Evolutionary conservation across 768 basidiomycete genomes (phyloP), one percentile per base, ranked within the genome.

Genomic region (Panellus pusillus): DNA sequence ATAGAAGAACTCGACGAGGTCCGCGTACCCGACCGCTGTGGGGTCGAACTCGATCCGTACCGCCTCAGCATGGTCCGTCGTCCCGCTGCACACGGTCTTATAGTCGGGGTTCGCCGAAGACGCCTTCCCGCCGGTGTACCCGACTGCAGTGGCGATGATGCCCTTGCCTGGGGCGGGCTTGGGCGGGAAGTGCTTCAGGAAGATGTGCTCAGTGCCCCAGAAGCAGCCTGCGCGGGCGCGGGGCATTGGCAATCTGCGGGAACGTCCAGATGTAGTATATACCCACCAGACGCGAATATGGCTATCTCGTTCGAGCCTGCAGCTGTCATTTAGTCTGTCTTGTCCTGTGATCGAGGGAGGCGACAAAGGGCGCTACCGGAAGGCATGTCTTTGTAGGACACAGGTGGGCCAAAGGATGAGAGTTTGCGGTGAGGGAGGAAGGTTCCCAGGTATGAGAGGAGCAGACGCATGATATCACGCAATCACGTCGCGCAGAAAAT

Each of bases 1-100:
- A 65, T 86, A 89, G 68, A 89, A 89, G 73, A 87, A 89, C 67
- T 89, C 86, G 15, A 88, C 85, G 20, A 91, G 79, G 63, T 90
- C 86, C 12, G 73, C 86, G 58, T 89, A 91, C n/a, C 73, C 76
- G 31, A 91, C 79, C 45, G 80, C 66, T 6, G 67, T 68, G 0
- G 82, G 81, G 64, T 88, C 86, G 52, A 85, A 91, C 65, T 83
- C 81, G 57, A 91, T 78, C 63, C 76, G 74, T 56, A 86, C 64
- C 6, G 86, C 83, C 66, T 91, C 90, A 1, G 90, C 90, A 58
- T 89, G 87, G 20, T 79, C 73, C 3, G 89, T 91, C 31, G 65
- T 50, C 6, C 89, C 90, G 6, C 73, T 63, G 68, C 88, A 89
- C 27, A 91, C 89, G 36, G 79, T 67, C 24, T 69, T 64, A 64